Conservation (phyloP, 2,329 filamentous ascomycete species). For the Aspergillus sp. region DNA sequence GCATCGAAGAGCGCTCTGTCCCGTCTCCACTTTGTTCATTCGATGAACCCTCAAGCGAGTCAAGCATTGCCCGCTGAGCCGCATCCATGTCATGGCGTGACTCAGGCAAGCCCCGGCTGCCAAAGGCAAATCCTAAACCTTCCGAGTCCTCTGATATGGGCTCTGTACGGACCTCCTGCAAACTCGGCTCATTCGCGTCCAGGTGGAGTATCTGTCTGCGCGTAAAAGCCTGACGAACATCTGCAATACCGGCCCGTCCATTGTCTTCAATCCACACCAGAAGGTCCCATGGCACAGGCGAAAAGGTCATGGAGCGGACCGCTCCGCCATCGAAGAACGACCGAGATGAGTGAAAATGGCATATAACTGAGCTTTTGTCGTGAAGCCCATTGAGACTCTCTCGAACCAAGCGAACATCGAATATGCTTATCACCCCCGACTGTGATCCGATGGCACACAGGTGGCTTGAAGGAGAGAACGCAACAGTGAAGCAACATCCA, state of each 20-base stretch:
- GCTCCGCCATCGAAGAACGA: slow-evolving; percentile 64
- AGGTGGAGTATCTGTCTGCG: slow-evolving; percentile 38
- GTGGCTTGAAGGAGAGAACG: slow-evolving; percentile 43
- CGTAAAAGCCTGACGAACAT: slow-evolving; percentile 39
- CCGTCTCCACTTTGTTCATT: slow-evolving; percentile 14
- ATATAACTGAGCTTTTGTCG: slow-evolving; percentile 49
- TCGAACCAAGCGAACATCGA: slow-evolving; percentile 32
- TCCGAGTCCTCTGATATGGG: slow-evolving; percentile 21
- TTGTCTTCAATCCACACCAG: slow-evolving; percentile 91
- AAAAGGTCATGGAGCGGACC: slow-evolving; percentile 85
- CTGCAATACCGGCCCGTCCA: slow-evolving; percentile 40
- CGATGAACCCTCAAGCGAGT: slow-evolving; percentile 17
- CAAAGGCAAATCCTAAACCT: slow-evolving; percentile 16
- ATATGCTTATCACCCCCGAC: slow-evolving; percentile 40
- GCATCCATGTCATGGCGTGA: slow-evolving; percentile 15
- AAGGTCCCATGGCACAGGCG: slow-evolving; percentile 80
- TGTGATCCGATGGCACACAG: slow-evolving; percentile 45
- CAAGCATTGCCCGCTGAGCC: slow-evolving; percentile 16
- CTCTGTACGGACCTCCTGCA: slow-evolving; percentile 28
- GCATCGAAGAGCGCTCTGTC: slow-evolving; percentile 20
- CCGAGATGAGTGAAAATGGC: slow-evolving; percentile 69
- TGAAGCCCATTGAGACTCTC: slow-evolving; percentile 12
- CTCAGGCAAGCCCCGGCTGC: slow-evolving; percentile 11
- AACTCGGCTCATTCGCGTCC: slow-evolving; percentile 23
- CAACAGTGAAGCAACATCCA: slow-evolving; percentile 41